Percentiles rank a stretch among this genome's conserved stretches.
Conservation (phyloP, 2,329 filamentous ascomycete genomes). For the Xylaria sp. region DNA sequence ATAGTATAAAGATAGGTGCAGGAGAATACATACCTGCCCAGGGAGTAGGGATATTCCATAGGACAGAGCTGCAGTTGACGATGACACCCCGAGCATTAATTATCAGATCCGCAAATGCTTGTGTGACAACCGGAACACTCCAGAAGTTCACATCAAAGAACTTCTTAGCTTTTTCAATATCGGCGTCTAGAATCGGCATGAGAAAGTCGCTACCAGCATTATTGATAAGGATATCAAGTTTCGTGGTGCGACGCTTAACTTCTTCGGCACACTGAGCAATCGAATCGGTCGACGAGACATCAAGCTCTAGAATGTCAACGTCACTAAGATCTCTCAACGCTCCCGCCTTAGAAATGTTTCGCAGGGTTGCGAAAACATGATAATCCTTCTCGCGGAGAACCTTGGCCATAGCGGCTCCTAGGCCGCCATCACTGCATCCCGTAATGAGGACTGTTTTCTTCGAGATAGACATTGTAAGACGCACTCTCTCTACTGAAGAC, state of each 20-base stretch:
- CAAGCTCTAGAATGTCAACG: slow-evolving; percentile 10
- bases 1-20: too few species aligned
- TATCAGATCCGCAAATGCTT: slow-evolving; percentile 19
- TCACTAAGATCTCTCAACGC: background rate
- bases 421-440: slow-evolving; percentile 46
- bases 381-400: slow-evolving; percentile 44
- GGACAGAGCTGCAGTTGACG: slow-evolving; percentile 16
- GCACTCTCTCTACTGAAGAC: too few species aligned
- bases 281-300: slow-evolving; percentile 1
- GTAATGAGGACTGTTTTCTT: slow-evolving; percentile 41
- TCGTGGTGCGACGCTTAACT: background rate
- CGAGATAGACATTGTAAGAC: too few species aligned
- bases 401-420: slow-evolving; percentile 45
- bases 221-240: slow-evolving; percentile 31
- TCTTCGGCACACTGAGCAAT: background rate
- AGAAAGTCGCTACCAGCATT: slow-evolving; percentile 28
- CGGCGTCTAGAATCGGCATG: slow-evolving; percentile 27
- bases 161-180: slow-evolving; percentile 6
- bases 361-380: slow-evolving; percentile 51
- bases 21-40: background rate
- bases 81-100: slow-evolving; percentile 20
- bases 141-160: slow-evolving; percentile 31
- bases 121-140: background rate
- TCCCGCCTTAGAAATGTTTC: slow-evolving; percentile 42
- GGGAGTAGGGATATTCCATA: background rate